Evolutionary conservation across 1,139 yeast genomes (phyloP).

Genomic region (Candida sp.): DNA sequence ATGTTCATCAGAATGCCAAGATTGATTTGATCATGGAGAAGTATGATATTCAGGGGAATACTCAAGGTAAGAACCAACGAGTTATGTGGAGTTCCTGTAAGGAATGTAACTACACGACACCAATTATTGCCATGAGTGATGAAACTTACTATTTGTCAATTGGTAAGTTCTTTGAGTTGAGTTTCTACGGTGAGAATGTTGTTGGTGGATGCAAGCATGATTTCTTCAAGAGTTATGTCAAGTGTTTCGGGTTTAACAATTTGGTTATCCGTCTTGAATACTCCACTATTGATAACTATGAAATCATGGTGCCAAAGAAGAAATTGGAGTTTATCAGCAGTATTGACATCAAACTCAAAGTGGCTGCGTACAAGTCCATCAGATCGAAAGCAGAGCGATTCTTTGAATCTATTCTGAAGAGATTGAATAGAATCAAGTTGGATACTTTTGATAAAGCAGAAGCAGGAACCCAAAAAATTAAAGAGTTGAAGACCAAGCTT

Average conservation of each 20-base stretch:
- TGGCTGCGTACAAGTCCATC: constrained; percentile 63
- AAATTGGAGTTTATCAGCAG: constrained; percentile 76
- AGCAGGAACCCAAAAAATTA: constrained; percentile 65
- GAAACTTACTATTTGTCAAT: constrained; percentile 90
- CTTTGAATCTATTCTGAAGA: constrained; percentile 72
- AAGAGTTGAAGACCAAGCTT: constrained; percentile 59
- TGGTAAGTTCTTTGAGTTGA: constrained; percentile 88
- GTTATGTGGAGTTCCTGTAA: constrained; percentile 95
- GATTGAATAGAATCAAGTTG: constrained; percentile 79
- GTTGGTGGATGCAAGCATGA: constrained; percentile 67
- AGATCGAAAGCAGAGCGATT: constrained; percentile 58
- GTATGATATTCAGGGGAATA: constrained; percentile 50
- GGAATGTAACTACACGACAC: constrained; percentile 74
- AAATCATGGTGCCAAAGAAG: constrained; percentile 78
- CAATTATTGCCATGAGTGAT: constrained; percentile 86
- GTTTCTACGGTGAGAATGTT: constrained; percentile 74
- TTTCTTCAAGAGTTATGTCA: constrained; percentile 77
- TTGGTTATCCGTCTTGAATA: constrained; percentile 82
- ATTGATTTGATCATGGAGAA: constrained; percentile 78
- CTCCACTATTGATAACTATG: constrained; percentile 73
- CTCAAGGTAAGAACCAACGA: constrained; percentile 45
- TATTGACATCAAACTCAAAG: constrained; percentile 69
- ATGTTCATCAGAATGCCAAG: constrained; percentile 89
- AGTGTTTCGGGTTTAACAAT: constrained; percentile 86
- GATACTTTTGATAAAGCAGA: constrained; percentile 79